Conservation (phyloP, 371 early-diverging fungal species). For the Syncephalastrum racemosum region DNA sequence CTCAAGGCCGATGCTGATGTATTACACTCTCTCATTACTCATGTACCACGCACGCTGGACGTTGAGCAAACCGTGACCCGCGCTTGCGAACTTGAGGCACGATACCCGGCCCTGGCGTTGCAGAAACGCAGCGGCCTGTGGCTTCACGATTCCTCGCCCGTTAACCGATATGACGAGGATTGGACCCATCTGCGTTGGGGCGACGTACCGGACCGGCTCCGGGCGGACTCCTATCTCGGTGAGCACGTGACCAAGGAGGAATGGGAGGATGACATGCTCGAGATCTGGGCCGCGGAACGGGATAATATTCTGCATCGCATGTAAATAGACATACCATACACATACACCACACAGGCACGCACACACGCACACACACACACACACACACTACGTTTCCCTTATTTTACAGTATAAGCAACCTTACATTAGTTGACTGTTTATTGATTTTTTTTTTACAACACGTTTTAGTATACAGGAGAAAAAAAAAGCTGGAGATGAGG, state of each 20-base stretch:
- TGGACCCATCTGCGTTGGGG: constrained; percentile 36
- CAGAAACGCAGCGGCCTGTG: constrained; percentile 57
- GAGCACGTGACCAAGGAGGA: constrained; percentile 35
- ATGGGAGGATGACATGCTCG: constrained; percentile 53
- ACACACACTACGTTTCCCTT: too few relatives aligned
- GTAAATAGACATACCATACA: too few relatives aligned
- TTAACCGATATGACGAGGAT: constrained; percentile 39
- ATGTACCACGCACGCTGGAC: constrained; percentile 58
- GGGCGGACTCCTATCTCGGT: constrained; percentile 33
- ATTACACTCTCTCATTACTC: constrained; percentile 59
- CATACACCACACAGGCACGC: too few relatives aligned
- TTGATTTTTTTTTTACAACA: too few relatives aligned
- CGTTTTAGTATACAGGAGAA: too few relatives aligned
- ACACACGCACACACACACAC: too few relatives aligned
- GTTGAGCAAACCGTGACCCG: constrained; percentile 49
- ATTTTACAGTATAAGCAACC: too few relatives aligned
- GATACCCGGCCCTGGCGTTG: constrained; percentile 44
- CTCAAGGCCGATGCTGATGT: constrained; percentile 56
- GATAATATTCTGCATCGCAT: too few relatives aligned
- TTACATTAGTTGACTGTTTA: too few relatives aligned
- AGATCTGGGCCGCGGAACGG: constrained; percentile 23
- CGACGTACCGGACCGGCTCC: constrained; percentile 43
- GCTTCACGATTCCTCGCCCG: constrained; percentile 54
- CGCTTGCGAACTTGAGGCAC: constrained; percentile 44
- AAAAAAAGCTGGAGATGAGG: too few relatives aligned